phyloP scores from a whole-genome alignment of 371 early-diverging fungal genomes.

The Apophysomyces trapeziformis region DNA sequence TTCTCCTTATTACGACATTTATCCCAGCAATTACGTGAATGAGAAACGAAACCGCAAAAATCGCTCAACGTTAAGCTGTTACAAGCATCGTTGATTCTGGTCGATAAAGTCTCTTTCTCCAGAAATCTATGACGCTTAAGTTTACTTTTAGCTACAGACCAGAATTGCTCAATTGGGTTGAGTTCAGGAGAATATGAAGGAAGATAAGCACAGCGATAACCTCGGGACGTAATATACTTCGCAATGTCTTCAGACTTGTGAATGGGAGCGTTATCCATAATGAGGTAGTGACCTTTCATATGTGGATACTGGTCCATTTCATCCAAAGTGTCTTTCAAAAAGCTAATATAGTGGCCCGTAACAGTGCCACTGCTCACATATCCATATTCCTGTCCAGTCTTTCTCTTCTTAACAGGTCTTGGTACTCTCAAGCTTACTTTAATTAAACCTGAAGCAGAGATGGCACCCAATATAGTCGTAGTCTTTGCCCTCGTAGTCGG shows the following conservation, averaged over 20 bases:
- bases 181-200: slow-evolving; percentile 22
- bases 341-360: slow-evolving; percentile 20
- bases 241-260: slow-evolving; percentile 15
- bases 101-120: slow-evolving; percentile 14
- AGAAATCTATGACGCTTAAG: slow-evolving; percentile 14
- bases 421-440: slow-evolving; percentile 17
- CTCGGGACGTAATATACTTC: slow-evolving; percentile 11
- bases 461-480: slow-evolving; percentile 21
- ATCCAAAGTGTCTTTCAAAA: slow-evolving; percentile 21
- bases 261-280: slow-evolving; percentile 24
- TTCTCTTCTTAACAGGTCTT: slow-evolving; percentile 19
- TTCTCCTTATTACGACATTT: not conserved
- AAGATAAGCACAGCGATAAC: slow-evolving; percentile 19
- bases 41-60: not conserved
- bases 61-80: not conserved
- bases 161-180: slow-evolving; percentile 23
- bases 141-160: slow-evolving; percentile 16
- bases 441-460: slow-evolving; percentile 22
- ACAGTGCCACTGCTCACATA: slow-evolving; percentile 16
- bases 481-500: slow-evolving; percentile 20
- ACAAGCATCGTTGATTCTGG: slow-evolving; percentile 17
- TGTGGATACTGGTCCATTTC: slow-evolving; percentile 25
- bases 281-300: slow-evolving; percentile 25
- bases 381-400: slow-evolving; percentile 13
- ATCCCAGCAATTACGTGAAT: too few relatives aligned